Conservation (phyloP, 2,329 filamentous ascomycete species). For the Incumbomyces lentus region DNA sequence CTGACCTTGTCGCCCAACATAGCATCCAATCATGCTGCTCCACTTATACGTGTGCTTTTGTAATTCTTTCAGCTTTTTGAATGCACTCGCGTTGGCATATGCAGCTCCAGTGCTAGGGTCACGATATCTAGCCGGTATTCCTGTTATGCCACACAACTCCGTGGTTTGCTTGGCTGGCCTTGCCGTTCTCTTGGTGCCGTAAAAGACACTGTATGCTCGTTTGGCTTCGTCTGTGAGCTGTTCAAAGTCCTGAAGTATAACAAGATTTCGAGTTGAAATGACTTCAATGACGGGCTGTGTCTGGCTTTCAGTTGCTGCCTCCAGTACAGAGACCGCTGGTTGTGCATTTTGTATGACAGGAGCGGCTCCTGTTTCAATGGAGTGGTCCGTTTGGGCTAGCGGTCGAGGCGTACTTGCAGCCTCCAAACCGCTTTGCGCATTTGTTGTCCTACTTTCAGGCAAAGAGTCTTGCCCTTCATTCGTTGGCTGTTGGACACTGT, state of each 20-base stretch:
- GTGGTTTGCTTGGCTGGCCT: slow-evolving; percentile 39
- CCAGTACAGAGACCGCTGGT: too few relatives aligned
- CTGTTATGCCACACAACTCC: slow-evolving; percentile 70
- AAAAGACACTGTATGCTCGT: slow-evolving; percentile 44
- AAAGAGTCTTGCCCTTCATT: too few relatives aligned
- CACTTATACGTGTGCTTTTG: slow-evolving; percentile 72
- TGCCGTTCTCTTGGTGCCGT: slow-evolving; percentile 40
- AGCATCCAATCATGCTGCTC: slow-evolving; percentile 71
- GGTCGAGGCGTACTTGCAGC: too few relatives aligned
- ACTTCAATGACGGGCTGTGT: slow-evolving; percentile 29
- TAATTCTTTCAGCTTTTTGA: slow-evolving; percentile 54
- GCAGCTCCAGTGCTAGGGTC: slow-evolving; percentile 76
- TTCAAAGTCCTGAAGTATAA: slow-evolving; percentile 50
- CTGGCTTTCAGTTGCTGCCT: too few relatives aligned
- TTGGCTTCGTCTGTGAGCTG: slow-evolving; percentile 44
- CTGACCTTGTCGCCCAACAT: slow-evolving; percentile 55
- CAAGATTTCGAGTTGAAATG: slow-evolving; percentile 46
- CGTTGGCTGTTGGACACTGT: too few relatives aligned
- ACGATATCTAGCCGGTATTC: slow-evolving; percentile 66
- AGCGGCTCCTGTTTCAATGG: too few relatives aligned
- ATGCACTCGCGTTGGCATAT: slow-evolving; percentile 70
- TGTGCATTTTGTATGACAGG: too few relatives aligned
- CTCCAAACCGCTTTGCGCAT: too few relatives aligned
- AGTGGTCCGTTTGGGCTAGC: too few relatives aligned
- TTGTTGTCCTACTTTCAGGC: too few relatives aligned